Percentiles rank a stretch among this genome's conserved stretches.
These are phyloP conservation scores for Cochlearia excelsa DNA, from an alignment of 345 rosid genomes.

Conservation along the genomic window DNA sequence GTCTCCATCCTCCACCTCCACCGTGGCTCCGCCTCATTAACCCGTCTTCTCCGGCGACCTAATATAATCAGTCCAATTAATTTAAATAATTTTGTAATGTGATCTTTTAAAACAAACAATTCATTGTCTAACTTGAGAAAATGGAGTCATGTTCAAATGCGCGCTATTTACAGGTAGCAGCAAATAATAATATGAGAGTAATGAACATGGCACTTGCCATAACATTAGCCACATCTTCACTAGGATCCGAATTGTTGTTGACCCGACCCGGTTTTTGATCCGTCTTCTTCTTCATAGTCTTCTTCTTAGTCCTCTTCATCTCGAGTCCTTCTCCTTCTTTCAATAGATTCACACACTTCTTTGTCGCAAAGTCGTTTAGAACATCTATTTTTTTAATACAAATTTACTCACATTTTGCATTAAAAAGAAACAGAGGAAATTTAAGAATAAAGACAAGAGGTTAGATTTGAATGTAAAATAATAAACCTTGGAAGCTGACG, in stretches of 20 bases:
- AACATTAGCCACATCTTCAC: neutral
- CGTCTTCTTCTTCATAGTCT: constrained; percentile 17
- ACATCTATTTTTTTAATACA: constrained; percentile 43
- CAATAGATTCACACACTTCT: constrained; percentile 28
- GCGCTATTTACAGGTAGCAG: no score
- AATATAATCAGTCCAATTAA: neutral
- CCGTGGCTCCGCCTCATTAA: constrained; percentile 34
- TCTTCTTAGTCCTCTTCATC: constrained; percentile 5
- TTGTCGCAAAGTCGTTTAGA: constrained; percentile 66
- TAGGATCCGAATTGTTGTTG: constrained; percentile 28
- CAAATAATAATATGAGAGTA: no score
- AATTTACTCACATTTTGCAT: neutral
- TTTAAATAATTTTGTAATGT: neutral
- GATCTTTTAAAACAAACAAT: no score
- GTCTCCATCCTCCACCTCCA: constrained; percentile 64
- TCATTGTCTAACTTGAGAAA: no score
- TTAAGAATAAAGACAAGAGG: neutral
- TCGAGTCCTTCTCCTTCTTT: no score
- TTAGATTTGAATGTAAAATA: neutral
- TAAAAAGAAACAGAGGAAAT: neutral
- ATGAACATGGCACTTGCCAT: constrained; percentile 5
- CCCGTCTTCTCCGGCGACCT: constrained; percentile 39
- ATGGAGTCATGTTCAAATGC: no score
- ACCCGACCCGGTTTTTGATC: constrained; percentile 26
- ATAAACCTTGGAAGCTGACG: constrained; percentile 69